These are phyloP conservation scores for Neopestalotiopsis sp. DNA, from an alignment of 2,329 filamentous ascomycete species.

Conservation along the genomic window DNA sequence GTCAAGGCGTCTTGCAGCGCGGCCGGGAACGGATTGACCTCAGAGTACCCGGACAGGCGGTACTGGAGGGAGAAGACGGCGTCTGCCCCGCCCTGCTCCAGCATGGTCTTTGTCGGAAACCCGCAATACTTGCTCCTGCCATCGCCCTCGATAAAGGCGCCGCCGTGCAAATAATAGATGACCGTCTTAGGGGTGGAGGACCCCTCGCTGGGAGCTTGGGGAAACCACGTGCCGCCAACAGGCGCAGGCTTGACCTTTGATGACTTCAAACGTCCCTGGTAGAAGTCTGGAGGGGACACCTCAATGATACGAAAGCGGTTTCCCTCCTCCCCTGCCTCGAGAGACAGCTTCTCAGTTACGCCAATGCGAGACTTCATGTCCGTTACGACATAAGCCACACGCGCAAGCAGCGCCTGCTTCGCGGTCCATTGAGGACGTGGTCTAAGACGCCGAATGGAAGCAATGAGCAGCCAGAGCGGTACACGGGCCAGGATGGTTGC, in stretches of 20 bases:
- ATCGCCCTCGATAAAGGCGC: constrained; percentile 51
- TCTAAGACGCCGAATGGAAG: constrained; percentile 20
- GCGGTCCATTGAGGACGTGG: constrained; percentile 24
- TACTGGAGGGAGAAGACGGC: constrained; percentile 35
- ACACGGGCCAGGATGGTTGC: neutral
- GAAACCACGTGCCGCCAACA: constrained; percentile 32
- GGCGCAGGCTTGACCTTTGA: constrained; percentile 20
- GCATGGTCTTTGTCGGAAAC: constrained; percentile 38
- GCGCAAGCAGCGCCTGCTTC: constrained; percentile 27
- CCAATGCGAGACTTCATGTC: constrained; percentile 24
- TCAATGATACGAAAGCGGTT: constrained; percentile 10
- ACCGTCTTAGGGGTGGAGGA: constrained; percentile 30
- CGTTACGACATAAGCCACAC: constrained; percentile 16
- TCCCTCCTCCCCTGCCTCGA: constrained; percentile 26
- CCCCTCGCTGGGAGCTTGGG: constrained; percentile 14
- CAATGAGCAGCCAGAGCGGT: constrained; percentile 18
- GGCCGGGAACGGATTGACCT: constrained; percentile 52
- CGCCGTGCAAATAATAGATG: constrained; percentile 54
- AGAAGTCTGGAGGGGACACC: constrained; percentile 7
- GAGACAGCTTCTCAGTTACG: constrained; percentile 22
- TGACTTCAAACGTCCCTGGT: constrained; percentile 20
- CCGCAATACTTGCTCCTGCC: constrained; percentile 46
- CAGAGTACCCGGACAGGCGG: constrained; percentile 22
- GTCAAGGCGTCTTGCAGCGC: constrained; percentile 55
- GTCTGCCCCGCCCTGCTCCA: constrained; percentile 41